phyloP scores from a whole-genome alignment of 305 asterid species.

The Fraxinus floribunda region DNA sequence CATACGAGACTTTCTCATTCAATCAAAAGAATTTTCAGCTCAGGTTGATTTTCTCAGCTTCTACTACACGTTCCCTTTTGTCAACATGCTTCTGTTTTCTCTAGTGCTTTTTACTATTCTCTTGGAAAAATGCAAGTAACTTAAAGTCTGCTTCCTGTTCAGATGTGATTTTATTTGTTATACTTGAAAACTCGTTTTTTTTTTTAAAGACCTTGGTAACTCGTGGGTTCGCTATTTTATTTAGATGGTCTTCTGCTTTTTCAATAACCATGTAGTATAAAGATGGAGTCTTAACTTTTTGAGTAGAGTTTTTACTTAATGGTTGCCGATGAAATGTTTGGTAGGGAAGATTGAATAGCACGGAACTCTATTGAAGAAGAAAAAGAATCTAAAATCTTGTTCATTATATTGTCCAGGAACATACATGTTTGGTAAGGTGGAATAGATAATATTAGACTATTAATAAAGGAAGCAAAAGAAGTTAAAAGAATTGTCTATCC shows the following conservation, averaged over 20 bases:
- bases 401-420: neutral
- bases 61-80: neutral
- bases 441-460: neutral
- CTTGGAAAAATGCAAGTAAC: neutral
- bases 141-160: neutral
- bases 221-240: neutral
- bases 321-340: neutral
- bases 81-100: neutral
- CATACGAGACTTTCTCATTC: slow-evolving; percentile 86
- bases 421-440: neutral
- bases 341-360: neutral
- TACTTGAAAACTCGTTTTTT: neutral
- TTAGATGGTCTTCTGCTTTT: neutral
- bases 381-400: neutral
- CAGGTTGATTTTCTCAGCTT: slow-evolving; percentile 54
- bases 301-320: neutral
- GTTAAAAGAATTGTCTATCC: neutral
- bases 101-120: neutral
- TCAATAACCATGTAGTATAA: neutral
- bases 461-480: neutral
- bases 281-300: neutral
- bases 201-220: neutral
- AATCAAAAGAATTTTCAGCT: slow-evolving; percentile 93
- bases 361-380: neutral
- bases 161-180: neutral